Conservation (phyloP, 2,329 filamentous ascomycete species). For the Cladophialophora exuberans region DNA sequence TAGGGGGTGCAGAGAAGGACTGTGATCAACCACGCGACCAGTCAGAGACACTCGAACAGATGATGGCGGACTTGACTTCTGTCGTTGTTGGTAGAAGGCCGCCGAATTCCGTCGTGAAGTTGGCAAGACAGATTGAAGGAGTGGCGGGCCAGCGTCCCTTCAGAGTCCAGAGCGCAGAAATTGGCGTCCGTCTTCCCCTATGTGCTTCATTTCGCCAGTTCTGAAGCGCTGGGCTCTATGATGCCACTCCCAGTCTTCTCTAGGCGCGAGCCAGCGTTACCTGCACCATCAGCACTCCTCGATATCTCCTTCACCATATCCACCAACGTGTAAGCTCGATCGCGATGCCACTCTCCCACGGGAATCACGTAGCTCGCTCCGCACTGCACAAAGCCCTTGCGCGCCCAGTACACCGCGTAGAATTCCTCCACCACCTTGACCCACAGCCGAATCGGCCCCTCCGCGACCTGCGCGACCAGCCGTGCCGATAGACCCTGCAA, state of each 20-base stretch:
- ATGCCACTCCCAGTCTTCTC: slow-evolving; percentile 1
- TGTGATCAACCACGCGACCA: background rate
- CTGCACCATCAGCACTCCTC: slow-evolving; percentile 1
- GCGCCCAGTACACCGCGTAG: slow-evolving; percentile 8
- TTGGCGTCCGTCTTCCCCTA: slow-evolving; percentile 4
- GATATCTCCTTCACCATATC: slow-evolving; percentile 12
- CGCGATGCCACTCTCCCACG: slow-evolving; percentile 9
- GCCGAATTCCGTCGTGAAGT: slow-evolving; percentile 8
- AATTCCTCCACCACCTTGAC: slow-evolving; percentile 9
- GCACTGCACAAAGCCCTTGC: slow-evolving; percentile 9
- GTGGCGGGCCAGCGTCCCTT: slow-evolving; percentile 3
- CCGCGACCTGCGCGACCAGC: slow-evolving; percentile 1
- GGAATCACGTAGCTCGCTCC: slow-evolving; percentile 5
- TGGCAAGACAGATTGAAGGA: slow-evolving; percentile 3
- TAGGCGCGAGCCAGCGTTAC: slow-evolving; percentile 4
- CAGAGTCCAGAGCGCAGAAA: slow-evolving; percentile 4
- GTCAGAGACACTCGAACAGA: background rate
- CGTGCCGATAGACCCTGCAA: slow-evolving; percentile 10
- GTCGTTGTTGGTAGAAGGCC: slow-evolving; percentile 2
- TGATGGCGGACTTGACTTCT: background rate
- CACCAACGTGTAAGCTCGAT: slow-evolving; percentile 11
- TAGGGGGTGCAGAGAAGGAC: background rate
- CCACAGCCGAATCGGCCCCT: slow-evolving; percentile 7
- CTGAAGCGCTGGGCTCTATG: slow-evolving; percentile 8
- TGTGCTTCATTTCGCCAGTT: slow-evolving; percentile 7